Percentiles rank a stretch among this genome's conserved stretches.
Evolutionary conservation across 139 green algal species (phyloP).

Genomic region (Auxenochlorella protothecoides): DNA sequence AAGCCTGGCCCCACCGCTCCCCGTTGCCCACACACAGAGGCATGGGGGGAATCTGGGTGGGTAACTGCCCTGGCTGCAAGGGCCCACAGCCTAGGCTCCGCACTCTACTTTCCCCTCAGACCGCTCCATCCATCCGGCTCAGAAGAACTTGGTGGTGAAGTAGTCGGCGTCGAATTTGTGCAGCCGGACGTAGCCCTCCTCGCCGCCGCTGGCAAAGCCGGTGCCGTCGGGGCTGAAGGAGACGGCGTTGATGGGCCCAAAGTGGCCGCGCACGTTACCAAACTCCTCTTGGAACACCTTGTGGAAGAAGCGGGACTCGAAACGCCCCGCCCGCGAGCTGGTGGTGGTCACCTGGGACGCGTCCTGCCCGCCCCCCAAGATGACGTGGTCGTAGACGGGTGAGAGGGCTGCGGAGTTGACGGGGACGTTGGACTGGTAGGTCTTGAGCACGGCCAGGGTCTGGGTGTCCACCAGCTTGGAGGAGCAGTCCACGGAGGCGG

Average conservation of each 20-base stretch:
- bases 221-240: constrained; percentile 84
- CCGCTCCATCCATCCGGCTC: not conserved
- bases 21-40: too few species aligned
- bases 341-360: constrained; percentile 80
- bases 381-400: constrained; percentile 86
- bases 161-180: constrained; percentile 84
- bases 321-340: constrained; percentile 73
- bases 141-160: constrained; percentile 1
- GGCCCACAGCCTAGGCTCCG: too few species aligned
- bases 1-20: not conserved
- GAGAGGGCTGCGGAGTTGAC: constrained; percentile 86
- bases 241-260: constrained; percentile 94
- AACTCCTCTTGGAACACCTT: constrained; percentile 97
- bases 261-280: constrained; percentile 91
- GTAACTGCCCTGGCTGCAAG: too few species aligned
- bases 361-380: constrained; percentile 85
- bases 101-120: too few species aligned
- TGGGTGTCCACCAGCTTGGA: constrained; percentile 77
- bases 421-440: constrained; percentile 76
- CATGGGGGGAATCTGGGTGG: too few species aligned
- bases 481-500: constrained; percentile 83
- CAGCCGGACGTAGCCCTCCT: constrained; percentile 97
- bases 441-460: constrained; percentile 83
- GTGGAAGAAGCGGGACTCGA: constrained; percentile 94
- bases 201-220: constrained; percentile 55